These are phyloP conservation scores for Mallotus japonicus DNA, from an alignment of 441 rosid genomes.

Conservation along the genomic window DNA sequence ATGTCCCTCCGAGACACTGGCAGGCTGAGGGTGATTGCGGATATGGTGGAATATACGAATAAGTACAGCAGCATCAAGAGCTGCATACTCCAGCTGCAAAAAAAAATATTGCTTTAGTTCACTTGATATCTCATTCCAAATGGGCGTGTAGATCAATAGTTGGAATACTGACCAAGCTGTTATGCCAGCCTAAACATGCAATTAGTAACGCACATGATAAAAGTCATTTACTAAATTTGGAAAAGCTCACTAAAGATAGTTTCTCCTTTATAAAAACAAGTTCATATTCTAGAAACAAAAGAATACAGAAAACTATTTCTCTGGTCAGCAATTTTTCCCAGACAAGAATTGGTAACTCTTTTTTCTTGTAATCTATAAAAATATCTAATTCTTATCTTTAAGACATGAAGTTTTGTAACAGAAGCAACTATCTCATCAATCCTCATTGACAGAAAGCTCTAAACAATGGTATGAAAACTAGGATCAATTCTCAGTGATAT, in stretches of 20 bases:
- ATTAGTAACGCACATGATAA: too few relatives aligned
- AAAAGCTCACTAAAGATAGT: too few relatives aligned
- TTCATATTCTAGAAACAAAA: not conserved
- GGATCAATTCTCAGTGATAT: not conserved
- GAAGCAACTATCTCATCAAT: not conserved
- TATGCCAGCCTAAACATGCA: too few relatives aligned
- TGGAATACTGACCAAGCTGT: too few relatives aligned
- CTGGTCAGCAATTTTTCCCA: too few relatives aligned
- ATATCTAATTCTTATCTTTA: not conserved
- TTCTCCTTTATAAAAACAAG: too few relatives aligned
- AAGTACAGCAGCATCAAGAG: constrained; percentile 87
- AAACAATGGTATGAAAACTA: not conserved
- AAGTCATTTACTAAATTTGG: too few relatives aligned
- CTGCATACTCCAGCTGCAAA: constrained; percentile 87
- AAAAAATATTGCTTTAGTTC: constrained; percentile 6
- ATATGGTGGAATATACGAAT: constrained; percentile 64
- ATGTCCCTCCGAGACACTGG: constrained; percentile 32
- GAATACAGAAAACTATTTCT: not conserved
- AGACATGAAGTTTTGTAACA: not conserved
- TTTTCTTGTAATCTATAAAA: too few relatives aligned
- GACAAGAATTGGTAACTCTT: not conserved
- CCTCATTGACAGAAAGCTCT: too few relatives aligned
- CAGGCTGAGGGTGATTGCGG: constrained; percentile 41
- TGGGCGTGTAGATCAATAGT: too few relatives aligned
- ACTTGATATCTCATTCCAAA: too few relatives aligned